Base-by-base conservation (phyloP, 2,329 filamentous ascomycete species). In the Boeremia exigua region DNA sequence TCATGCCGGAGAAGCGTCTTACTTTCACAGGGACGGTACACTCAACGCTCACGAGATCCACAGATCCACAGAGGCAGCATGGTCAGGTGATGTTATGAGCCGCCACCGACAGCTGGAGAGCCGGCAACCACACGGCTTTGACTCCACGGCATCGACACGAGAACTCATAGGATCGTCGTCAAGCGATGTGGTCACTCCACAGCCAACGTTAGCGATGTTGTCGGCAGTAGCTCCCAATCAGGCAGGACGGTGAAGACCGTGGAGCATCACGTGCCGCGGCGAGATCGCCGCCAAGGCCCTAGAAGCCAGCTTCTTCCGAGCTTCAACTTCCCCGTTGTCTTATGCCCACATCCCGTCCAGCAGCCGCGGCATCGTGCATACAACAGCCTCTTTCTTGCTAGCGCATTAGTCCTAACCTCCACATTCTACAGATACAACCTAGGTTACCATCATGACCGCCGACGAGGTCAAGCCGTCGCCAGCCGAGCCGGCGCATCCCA, bases 361-460 rank as follows among this genome's bases (percentile, higher is more conserved):
- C 47, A 51, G 47, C 47, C 42, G 50, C 57, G 51, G 49, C 56
- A 51, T 32, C 65, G 56, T 56, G 59, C 62, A 65, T 57, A 54
- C 53, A 53, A 44, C 59, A 46, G 47, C 44, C 29, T 56, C 28
- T 48, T 57, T 61, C 54, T 58, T 57, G 29, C 29, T 55, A 58
- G 59, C 55, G 42, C 49, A 48, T 40, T 51, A 54, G 49, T 52
- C 52, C 59, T 68, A 69, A 67, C 49, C 43, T 55, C 23, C 28
- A 45, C 29, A 59, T 61, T 46, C 17, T 54, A 59, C 30, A 63
- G 51, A 50, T 51, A 59, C 43, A 38, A 27, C 15, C 48, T 55
- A 57, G 53, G 28, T 4, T 28, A 29, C 38, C 39, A 52, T 14
- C 23, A 70, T 70, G 67, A 32, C 62, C 43, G 27, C 58, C 40